Base-by-base conservation (phyloP, 768 basidiomycete species). In the Exidia glandulosa region DNA sequence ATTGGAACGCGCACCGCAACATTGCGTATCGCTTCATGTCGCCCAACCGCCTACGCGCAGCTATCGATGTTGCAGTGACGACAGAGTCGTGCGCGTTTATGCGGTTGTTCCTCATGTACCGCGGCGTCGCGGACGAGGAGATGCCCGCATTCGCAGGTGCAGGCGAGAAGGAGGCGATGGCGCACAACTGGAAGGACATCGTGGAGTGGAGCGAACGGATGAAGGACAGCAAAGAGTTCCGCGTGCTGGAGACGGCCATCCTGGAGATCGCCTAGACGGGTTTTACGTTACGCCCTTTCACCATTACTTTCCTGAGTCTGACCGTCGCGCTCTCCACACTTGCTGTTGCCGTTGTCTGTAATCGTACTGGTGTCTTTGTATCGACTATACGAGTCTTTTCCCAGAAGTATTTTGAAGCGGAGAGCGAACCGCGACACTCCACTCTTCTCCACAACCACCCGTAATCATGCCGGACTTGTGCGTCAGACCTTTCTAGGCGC, bases 21-120 rank as follows among this genome's bases (percentile, higher is more conserved):
- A 89, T 93, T 62, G 90, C 90, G 23, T 93, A 92, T 68, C 85
- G 90, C n/a, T 91, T 93, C 71, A 79, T 93, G 62, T 81, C 84
- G 9, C 90, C 88, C 5, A 75, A 78, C 61, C 86, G 82, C 66
- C 87, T 93, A 48, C 87, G 89, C 5, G 83, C 88, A 2, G 90
- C 90, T n/a, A 81, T 93, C 60, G 90, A 93, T 68, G 88, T 93
- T 63, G 84, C 86, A 1, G 84, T 93, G n/a, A 87, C 88, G 0
- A 78, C 81, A 12, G 87, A 90, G 57, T 84, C 86, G 27, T 90
- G 88, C 67, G 76, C 87, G 60, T 91, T 90, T 70, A 92, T 87
- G 7, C 84, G 90, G 32, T 73, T 93, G 27, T 93, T 93, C 76
- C 79, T 93, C 60, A 90, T 93, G 71, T 68, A 86, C 74, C 84